Evolutionary conservation across 345 rosid species (phyloP).

Genomic region (Stellera chamaejasme): DNA sequence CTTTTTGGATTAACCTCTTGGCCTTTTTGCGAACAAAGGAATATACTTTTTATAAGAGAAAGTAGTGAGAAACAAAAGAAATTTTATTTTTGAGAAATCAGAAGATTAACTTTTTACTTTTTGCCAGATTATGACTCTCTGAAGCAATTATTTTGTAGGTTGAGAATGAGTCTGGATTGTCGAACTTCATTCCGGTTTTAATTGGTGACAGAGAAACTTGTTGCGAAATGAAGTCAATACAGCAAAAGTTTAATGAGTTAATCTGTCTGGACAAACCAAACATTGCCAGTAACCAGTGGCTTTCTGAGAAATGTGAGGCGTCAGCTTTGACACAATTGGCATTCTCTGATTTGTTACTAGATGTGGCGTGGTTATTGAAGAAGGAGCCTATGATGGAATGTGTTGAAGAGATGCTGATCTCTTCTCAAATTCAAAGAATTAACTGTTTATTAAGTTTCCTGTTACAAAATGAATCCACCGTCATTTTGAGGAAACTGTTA

Average conservation of each 20-base stretch:
- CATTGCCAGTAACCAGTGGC: constrained; percentile 14
- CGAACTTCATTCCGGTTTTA: constrained; percentile 82
- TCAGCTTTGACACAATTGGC: constrained; percentile 34
- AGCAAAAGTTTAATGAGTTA: constrained; percentile 44
- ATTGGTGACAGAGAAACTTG: constrained; percentile 67
- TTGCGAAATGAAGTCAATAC: constrained; percentile 61
- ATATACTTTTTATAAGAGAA: too few species aligned
- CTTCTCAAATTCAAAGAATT: constrained; percentile 61
- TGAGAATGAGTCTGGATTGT: constrained; percentile 81
- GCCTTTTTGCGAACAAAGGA: too few species aligned
- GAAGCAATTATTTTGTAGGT: constrained; percentile 37
- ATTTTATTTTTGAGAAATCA: too few species aligned
- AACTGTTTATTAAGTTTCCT: constrained; percentile 48
- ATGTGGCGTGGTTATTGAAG: constrained; percentile 80
- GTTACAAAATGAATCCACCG: constrained; percentile 38
- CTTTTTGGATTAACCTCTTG: too few species aligned
- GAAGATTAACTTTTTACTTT: too few species aligned
- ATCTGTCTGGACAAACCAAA: constrained; percentile 27
- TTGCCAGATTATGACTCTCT: too few species aligned
- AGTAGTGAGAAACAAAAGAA: too few species aligned
- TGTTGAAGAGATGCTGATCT: constrained; percentile 26
- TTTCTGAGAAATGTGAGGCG: constrained; percentile 32
- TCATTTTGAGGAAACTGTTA: constrained; percentile 47
- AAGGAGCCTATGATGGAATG: constrained; percentile 52
- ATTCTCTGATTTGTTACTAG: constrained; percentile 59